These are phyloP conservation scores for Coccomyxa sp. DNA, from an alignment of 139 green algal species.

Conservation along the genomic window DNA sequence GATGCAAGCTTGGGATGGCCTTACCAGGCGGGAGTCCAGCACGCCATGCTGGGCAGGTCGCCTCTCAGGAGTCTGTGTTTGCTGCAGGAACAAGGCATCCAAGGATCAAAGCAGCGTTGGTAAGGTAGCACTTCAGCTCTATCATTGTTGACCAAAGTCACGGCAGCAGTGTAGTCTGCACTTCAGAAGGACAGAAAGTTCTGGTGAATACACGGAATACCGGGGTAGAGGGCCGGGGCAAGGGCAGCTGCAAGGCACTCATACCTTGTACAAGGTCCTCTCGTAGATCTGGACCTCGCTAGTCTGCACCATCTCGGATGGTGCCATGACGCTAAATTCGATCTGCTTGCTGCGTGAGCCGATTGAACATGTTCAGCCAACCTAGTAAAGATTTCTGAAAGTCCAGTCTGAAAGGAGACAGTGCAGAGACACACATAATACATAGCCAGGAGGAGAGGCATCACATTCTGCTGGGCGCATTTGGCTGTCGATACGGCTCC, in stretches of 20 bases:
- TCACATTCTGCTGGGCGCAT: slow-evolving; percentile 77
- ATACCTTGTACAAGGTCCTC: slow-evolving; percentile 80
- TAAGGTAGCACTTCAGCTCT: no score
- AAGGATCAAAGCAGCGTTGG: background rate
- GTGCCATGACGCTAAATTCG: slow-evolving; percentile 78
- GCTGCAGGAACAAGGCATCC: background rate
- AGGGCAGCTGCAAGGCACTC: no score
- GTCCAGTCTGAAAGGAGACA: background rate
- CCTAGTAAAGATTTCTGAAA: background rate
- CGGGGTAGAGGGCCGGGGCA: no score
- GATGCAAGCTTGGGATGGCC: background rate
- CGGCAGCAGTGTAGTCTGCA: background rate
- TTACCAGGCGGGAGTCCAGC: slow-evolving; percentile 81
- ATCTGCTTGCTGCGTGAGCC: slow-evolving; percentile 72
- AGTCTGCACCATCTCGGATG: slow-evolving; percentile 78
- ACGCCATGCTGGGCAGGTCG: slow-evolving; percentile 75
- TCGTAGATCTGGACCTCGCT: slow-evolving; percentile 88
- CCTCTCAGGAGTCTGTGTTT: slow-evolving; percentile 76
- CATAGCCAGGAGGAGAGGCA: background rate
- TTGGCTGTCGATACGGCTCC: slow-evolving; percentile 52
- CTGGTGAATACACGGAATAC: no score
- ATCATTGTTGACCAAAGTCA: no score
- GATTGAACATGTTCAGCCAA: background rate
- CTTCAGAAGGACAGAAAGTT: background rate
- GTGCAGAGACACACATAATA: background rate